phyloP scores from a whole-genome alignment of 2,329 filamentous ascomycete species.

The Venturia nashicola region DNA sequence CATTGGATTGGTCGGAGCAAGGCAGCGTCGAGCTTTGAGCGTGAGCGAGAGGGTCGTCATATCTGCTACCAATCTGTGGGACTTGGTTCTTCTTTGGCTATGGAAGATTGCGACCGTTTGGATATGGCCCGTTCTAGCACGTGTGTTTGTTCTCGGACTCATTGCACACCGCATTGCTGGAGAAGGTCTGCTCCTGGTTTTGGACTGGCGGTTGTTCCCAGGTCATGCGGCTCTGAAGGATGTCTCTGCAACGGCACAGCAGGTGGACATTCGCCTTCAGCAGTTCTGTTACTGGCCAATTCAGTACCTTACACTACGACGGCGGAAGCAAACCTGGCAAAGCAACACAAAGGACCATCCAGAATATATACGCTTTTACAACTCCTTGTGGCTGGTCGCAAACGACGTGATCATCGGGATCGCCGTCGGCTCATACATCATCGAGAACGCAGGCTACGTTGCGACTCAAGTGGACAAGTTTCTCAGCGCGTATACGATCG shows the following conservation, averaged over 20 bases:
- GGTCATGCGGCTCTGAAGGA: constrained; percentile 82
- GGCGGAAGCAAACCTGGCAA: constrained; percentile 83
- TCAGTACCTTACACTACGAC: constrained; percentile 84
- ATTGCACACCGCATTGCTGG: constrained; percentile 70
- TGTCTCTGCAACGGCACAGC: constrained; percentile 89
- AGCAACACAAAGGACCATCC: constrained; percentile 92
- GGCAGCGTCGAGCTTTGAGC: constrained; percentile 73
- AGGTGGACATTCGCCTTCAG: constrained; percentile 90
- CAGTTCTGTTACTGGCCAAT: constrained; percentile 99
- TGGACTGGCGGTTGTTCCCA: constrained; percentile 75
- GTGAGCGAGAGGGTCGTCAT: constrained; percentile 91
- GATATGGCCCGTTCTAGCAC: constrained; percentile 62
- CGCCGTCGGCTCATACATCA: constrained; percentile 88
- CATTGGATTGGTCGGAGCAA: constrained; percentile 67
- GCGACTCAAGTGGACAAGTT: constrained; percentile 66
- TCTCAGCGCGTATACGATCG: constrained; percentile 71
- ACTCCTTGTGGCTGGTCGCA: constrained; percentile 93
- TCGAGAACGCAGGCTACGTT: constrained; percentile 82
- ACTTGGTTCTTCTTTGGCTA: constrained; percentile 55
- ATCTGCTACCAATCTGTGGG: constrained; percentile 76
- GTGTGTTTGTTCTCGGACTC: constrained; percentile 62
- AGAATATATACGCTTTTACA: constrained; percentile 98
- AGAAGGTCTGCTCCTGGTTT: constrained; percentile 62
- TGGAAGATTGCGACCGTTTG: constrained; percentile 63
- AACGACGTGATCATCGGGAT: constrained; percentile 99